A percentile compares a stretch with the other conserved stretches of the same genome.
phyloP scores from a whole-genome alignment of 1,139 yeast genomes.

The Saccharomyces hybrid region DNA sequence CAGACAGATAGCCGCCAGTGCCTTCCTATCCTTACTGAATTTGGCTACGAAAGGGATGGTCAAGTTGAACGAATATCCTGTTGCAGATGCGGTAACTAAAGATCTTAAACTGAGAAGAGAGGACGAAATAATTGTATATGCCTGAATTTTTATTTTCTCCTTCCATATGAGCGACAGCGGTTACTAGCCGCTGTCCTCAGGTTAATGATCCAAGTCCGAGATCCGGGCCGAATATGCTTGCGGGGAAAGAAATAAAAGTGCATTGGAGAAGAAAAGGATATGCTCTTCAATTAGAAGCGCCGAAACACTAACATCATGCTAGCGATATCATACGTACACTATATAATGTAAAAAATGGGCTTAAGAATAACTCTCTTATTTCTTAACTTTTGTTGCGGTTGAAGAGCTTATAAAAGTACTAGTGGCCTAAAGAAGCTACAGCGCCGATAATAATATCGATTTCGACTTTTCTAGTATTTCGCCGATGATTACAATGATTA shows the following conservation, averaged over 20 bases:
- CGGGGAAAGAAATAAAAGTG: background rate
- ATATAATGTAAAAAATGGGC: background rate
- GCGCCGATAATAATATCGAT: background rate
- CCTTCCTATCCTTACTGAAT: slow-evolving; percentile 26
- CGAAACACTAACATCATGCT: background rate
- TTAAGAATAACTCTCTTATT: background rate
- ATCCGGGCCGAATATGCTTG: background rate
- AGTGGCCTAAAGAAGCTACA: background rate
- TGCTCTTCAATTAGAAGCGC: background rate
- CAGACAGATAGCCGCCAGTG: slow-evolving; percentile 28
- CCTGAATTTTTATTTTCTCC: background rate
- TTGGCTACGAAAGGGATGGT: slow-evolving; percentile 25
- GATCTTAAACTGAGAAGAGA: background rate
- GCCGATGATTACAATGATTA: background rate
- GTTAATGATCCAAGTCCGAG: background rate
- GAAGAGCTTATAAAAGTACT: background rate
- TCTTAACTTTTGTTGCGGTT: background rate
- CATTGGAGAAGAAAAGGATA: background rate
- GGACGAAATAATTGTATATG: background rate
- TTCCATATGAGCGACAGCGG: background rate
- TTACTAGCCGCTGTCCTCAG: background rate
- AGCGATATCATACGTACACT: background rate
- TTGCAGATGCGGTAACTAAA: background rate
- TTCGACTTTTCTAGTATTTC: background rate
- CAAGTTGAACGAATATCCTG: slow-evolving; percentile 5